Evolutionary conservation across 805 yeast genomes (phyloP).

Genomic region (Wickerhamiella parazyma): DNA sequence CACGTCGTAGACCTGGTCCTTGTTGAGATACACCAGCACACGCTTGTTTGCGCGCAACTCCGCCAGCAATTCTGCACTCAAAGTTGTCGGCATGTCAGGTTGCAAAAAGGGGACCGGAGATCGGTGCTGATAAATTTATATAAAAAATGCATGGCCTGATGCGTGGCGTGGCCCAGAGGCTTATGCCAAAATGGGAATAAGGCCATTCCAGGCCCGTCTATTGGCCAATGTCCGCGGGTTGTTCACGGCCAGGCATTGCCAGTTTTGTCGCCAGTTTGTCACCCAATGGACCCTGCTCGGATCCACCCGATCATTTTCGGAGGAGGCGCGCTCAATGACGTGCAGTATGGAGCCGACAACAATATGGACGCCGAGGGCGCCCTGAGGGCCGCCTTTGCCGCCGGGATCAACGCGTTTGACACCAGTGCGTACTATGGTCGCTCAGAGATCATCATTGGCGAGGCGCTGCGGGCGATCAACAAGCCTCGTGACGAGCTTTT

Average conservation of each 20-base stretch:
- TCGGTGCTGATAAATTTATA: too few species aligned
- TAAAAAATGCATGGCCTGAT: too few species aligned
- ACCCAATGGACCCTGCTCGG: slow-evolving; percentile 2
- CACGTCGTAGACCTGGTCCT: slow-evolving; percentile 75
- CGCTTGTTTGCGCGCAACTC: slow-evolving; percentile 17
- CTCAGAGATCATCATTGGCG: slow-evolving; percentile 62
- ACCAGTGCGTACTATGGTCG: slow-evolving; percentile 93
- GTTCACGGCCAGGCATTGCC: too few species aligned
- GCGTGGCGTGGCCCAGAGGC: too few species aligned
- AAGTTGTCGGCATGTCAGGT: neutral
- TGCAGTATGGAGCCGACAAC: slow-evolving; percentile 63
- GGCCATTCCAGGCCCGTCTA: too few species aligned
- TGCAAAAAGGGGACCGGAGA: too few species aligned
- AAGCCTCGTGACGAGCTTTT: slow-evolving; percentile 47
- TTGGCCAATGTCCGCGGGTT: too few species aligned
- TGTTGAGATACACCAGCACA: slow-evolving; percentile 62
- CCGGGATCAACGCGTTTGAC: slow-evolving; percentile 68
- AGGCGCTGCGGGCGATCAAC: slow-evolving; percentile 36
- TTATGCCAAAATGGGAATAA: too few species aligned
- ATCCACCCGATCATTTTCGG: slow-evolving; percentile 51
- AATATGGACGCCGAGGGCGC: slow-evolving; percentile 43
- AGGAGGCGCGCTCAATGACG: slow-evolving; percentile 71
- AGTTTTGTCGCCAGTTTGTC: too few species aligned
- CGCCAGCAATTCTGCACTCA: slow-evolving; percentile 1
- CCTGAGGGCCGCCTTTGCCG: slow-evolving; percentile 42